Evolutionary conservation across 495 filamentous ascomycete genomes (phyloP).

Genomic region (Trichoderma reesei): DNA sequence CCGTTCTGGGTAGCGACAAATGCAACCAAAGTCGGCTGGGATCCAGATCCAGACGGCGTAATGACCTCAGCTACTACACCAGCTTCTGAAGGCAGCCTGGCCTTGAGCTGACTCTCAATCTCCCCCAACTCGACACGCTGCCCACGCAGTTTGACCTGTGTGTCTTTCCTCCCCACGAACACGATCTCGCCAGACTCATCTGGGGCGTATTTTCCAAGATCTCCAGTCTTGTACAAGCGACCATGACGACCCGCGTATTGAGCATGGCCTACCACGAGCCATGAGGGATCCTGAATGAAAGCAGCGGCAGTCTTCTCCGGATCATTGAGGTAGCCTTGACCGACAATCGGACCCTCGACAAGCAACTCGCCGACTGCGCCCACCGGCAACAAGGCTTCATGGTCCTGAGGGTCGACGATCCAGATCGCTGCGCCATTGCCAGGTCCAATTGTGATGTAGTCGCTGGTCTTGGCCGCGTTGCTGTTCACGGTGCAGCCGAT

Average conservation of each 20-base stretch:
- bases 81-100: constrained; percentile 14
- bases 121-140: constrained; percentile 31
- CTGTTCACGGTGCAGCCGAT: constrained; percentile 36
- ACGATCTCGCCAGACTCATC: constrained; percentile 33
- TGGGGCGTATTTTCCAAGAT: constrained; percentile 40
- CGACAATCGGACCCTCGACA: constrained; percentile 36
- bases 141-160: constrained; percentile 31
- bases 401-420: constrained; percentile 24
- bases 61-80: not conserved
- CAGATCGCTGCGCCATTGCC: constrained; percentile 18
- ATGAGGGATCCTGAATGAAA: constrained; percentile 38
- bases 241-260: constrained; percentile 11
- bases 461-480: constrained; percentile 31
- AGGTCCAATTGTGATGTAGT: constrained; percentile 17
- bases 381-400: constrained; percentile 26
- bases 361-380: constrained; percentile 39
- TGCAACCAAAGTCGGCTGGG: not conserved
- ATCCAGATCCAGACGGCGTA: not conserved
- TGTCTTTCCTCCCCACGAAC: constrained; percentile 10
- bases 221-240: constrained; percentile 26
- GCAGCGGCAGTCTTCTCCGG: constrained; percentile 39
- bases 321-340: constrained; percentile 45
- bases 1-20: not conserved
- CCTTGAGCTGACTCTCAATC: constrained; percentile 21
- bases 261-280: constrained; percentile 21